Percentiles rank a stretch among this genome's conserved stretches.
phyloP scores from a whole-genome alignment of 2,329 filamentous ascomycete species.

The Alternaria novae-zelandiae region DNA sequence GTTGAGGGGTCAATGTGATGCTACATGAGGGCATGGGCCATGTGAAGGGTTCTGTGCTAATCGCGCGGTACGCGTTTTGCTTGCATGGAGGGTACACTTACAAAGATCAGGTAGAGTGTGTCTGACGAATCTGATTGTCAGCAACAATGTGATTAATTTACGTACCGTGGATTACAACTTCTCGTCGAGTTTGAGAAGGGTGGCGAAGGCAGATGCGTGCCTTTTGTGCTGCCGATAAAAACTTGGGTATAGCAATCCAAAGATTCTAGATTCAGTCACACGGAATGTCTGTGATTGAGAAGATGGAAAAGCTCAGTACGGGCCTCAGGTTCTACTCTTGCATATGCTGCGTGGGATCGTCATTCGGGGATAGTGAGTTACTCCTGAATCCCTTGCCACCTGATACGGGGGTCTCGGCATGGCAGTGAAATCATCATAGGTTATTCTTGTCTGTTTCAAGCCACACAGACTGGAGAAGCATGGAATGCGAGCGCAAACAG shows the following conservation, averaged over 20 bases:
- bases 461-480: slow-evolving; percentile 12
- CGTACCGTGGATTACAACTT: slow-evolving; percentile 2
- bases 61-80: background rate
- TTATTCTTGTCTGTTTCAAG: slow-evolving; percentile 13
- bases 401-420: slow-evolving; percentile 1
- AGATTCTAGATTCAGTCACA: slow-evolving; percentile 3
- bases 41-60: background rate
- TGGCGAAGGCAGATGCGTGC: background rate
- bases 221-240: background rate
- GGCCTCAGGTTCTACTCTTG: slow-evolving; percentile 7
- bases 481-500: slow-evolving; percentile 13
- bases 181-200: background rate
- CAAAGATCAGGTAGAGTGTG: slow-evolving; percentile 16
- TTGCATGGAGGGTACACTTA: background rate
- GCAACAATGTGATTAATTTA: slow-evolving; percentile 4
- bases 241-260: background rate
- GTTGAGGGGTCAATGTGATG: background rate
- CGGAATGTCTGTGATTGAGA: slow-evolving; percentile 6
- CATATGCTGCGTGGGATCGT: slow-evolving; percentile 1
- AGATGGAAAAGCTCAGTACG: background rate
- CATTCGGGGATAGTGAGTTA: background rate
- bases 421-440: slow-evolving; percentile 19
- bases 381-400: slow-evolving; percentile 3
- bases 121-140: slow-evolving; percentile 10
- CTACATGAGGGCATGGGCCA: background rate